phyloP scores from a whole-genome alignment of 352 stramenopile species.

The Phytopythium kandeliae region DNA sequence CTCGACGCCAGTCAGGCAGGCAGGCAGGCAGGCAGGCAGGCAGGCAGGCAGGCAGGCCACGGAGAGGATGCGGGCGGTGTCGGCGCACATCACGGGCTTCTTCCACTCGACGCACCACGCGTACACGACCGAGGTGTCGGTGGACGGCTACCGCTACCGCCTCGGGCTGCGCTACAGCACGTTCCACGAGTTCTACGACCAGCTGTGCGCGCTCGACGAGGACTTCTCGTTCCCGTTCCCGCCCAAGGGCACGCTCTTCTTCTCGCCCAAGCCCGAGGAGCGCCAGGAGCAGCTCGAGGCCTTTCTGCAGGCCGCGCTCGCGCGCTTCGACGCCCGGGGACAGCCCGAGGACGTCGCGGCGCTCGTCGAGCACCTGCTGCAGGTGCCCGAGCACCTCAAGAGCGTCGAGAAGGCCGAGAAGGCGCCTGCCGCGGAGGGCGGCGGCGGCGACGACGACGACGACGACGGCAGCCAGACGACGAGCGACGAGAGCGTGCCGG shows the following conservation, averaged over 20 bases:
- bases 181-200: slow-evolving; percentile 51
- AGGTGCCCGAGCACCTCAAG: slow-evolving; percentile 36
- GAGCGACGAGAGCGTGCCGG: slow-evolving; percentile 27
- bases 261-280: slow-evolving; percentile 46
- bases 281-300: slow-evolving; percentile 53
- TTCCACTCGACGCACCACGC: slow-evolving; percentile 34
- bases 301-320: slow-evolving; percentile 49
- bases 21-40: no score
- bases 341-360: slow-evolving; percentile 25
- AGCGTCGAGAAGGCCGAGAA: neutral
- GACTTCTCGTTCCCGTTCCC: slow-evolving; percentile 56
- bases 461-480: slow-evolving; percentile 13
- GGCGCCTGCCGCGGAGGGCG: slow-evolving; percentile 15
- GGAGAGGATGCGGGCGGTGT: neutral
- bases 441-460: slow-evolving; percentile 5
- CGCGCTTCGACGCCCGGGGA: slow-evolving; percentile 23
- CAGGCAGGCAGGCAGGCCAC: no score
- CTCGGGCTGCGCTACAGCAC: slow-evolving; percentile 65
- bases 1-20: neutral
- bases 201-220: slow-evolving; percentile 30
- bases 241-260: slow-evolving; percentile 61
- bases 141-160: slow-evolving; percentile 31
- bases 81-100: slow-evolving; percentile 44
- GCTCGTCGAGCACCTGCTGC: slow-evolving; percentile 51
- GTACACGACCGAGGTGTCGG: slow-evolving; percentile 51